Conservation (phyloP, 1,139 yeast species). For the Diutina ranongensis region DNA sequence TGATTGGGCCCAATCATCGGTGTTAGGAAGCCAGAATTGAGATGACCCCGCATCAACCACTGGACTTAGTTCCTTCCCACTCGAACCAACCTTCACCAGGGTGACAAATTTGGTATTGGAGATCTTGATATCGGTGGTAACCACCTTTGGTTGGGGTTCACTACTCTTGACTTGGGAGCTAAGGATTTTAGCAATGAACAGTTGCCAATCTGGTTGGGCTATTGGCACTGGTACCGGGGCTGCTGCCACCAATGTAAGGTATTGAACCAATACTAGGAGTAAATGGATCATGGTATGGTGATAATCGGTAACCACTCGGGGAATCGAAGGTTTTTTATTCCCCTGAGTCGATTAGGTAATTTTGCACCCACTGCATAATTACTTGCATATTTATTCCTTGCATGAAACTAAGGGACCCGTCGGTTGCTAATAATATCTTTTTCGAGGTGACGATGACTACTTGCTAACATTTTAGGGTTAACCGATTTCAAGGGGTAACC, state of each 20-base stretch:
- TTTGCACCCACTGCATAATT: neutral
- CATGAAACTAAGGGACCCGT: neutral
- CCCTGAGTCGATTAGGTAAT: too few species aligned
- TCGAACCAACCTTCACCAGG: neutral
- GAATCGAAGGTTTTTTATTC: too few species aligned
- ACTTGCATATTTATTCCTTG: neutral
- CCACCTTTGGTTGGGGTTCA: neutral
- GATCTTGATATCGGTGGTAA: neutral
- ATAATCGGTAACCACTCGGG: too few species aligned
- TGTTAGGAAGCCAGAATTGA: conserved; percentile 3
- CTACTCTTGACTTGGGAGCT: neutral
- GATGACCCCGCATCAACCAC: conserved; percentile 1
- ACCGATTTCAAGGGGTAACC: too few species aligned
- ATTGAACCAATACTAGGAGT: neutral
- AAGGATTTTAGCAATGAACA: neutral
- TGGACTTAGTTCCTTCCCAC: neutral
- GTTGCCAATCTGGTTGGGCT: neutral
- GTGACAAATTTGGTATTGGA: neutral
- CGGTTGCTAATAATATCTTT: neutral
- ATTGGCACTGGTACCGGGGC: neutral
- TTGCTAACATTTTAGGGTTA: too few species aligned
- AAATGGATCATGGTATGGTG: neutral
- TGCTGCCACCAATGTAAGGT: neutral
- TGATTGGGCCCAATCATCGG: neutral
- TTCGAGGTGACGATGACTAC: too few species aligned